Percentiles rank a stretch among this genome's conserved stretches.
Evolutionary conservation across 345 rosid genomes (phyloP).

Genomic region (Citrus maxima): DNA sequence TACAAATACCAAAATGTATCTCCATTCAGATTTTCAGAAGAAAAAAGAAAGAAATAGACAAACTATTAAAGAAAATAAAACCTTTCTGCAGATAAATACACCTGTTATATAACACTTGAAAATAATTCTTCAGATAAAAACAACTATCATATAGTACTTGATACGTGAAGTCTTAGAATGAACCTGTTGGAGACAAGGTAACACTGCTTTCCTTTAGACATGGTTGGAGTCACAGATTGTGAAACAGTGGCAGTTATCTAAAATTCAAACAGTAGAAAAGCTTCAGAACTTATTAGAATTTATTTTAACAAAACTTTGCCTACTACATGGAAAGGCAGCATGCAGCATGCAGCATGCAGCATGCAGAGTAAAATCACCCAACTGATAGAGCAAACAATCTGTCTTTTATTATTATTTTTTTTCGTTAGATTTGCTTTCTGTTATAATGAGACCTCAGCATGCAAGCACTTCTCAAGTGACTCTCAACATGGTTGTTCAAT

Average conservation of each 20-base stretch:
- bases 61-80: neutral
- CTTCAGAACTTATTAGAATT: slow-evolving; percentile 1
- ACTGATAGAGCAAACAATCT: neutral
- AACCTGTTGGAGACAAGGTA: slow-evolving; percentile 77
- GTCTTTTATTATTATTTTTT: neutral
- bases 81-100: too few species aligned
- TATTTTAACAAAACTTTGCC: neutral
- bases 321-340: slow-evolving; percentile 2
- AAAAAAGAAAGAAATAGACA: neutral
- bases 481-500: neutral
- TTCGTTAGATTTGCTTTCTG: neutral
- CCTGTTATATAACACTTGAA: neutral
- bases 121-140: neutral
- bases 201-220: slow-evolving; percentile 77
- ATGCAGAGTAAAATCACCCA: neutral
- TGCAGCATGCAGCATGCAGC: neutral
- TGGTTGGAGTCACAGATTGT: slow-evolving; percentile 53
- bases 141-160: neutral
- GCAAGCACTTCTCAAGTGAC: neutral
- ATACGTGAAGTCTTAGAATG: slow-evolving; percentile 17
- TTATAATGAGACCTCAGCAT: neutral
- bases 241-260: slow-evolving; percentile 68
- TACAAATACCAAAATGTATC: slow-evolving; percentile 1
- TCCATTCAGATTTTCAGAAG: neutral
- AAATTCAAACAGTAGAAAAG: slow-evolving; percentile 13